Evolutionary conservation across 441 rosid genomes (phyloP).

Genomic region (Gossypium schwendimanii): DNA sequence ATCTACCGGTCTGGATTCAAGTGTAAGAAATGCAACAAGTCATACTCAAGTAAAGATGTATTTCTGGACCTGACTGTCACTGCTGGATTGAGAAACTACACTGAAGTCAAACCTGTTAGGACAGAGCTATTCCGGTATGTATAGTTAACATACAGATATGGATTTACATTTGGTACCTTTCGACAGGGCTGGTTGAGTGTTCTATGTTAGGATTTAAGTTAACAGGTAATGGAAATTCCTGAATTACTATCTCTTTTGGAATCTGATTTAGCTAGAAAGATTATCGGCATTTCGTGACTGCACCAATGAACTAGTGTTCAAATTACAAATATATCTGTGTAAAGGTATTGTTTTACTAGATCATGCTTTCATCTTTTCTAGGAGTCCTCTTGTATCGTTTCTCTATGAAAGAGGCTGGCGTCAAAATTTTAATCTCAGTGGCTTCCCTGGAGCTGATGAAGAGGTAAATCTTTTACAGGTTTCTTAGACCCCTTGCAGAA

Average conservation of each 20-base stretch:
- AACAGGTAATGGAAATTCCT: background rate
- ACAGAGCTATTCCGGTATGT: slow-evolving; percentile 75
- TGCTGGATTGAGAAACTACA: slow-evolving; percentile 55
- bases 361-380: slow-evolving; percentile 21
- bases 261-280: background rate
- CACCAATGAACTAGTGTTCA: background rate
- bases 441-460: slow-evolving; percentile 92
- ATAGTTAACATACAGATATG: background rate
- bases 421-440: slow-evolving; percentile 59
- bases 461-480: slow-evolving; percentile 45
- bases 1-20: slow-evolving; percentile 85
- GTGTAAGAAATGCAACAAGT: slow-evolving; percentile 68
- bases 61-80: slow-evolving; percentile 77
- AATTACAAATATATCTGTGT: background rate
- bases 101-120: slow-evolving; percentile 56
- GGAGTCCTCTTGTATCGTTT: slow-evolving; percentile 91
- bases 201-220: background rate
- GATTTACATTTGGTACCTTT: background rate
- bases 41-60: slow-evolving; percentile 75
- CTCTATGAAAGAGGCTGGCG: slow-evolving; percentile 95
- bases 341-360: background rate
- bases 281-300: background rate
- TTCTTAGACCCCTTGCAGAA: background rate
- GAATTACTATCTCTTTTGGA: background rate
- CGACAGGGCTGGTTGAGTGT: background rate